phyloP scores from a whole-genome alignment of 2,329 filamentous ascomycete genomes.

The Talaromyces sp. region DNA sequence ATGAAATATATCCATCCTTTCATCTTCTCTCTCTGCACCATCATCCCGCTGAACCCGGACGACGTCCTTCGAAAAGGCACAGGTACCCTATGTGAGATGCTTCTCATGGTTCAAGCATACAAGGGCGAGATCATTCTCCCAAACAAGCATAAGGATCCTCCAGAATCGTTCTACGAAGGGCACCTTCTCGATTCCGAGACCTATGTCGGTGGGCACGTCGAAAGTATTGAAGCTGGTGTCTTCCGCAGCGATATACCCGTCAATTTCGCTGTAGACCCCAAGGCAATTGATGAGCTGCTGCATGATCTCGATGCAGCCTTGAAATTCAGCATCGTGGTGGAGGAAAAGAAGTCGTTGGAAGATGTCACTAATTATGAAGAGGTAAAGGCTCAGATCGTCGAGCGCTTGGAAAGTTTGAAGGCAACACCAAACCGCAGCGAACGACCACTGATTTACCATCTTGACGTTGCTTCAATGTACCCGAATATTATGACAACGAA shows the following conservation, averaged over 20 bases:
- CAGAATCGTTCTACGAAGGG: slow-evolving; percentile 93
- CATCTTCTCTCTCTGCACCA: slow-evolving; percentile 97
- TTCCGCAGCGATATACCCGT: slow-evolving; percentile 94
- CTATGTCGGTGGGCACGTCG: slow-evolving; percentile 96
- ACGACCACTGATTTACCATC: slow-evolving; percentile 87
- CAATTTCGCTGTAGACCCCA: slow-evolving; percentile 84
- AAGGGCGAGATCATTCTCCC: slow-evolving; percentile 85
- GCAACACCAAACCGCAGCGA: slow-evolving; percentile 79
- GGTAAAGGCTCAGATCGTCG: slow-evolving; percentile 74
- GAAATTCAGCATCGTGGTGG: slow-evolving; percentile 77
- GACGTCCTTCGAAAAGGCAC: slow-evolving; percentile 93
- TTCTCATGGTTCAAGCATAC: slow-evolving; percentile 98
- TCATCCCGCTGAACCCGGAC: slow-evolving; percentile 86
- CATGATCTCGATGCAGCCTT: slow-evolving; percentile 81
- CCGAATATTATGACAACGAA: slow-evolving; percentile 99
- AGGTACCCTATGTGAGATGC: slow-evolving; percentile 97
- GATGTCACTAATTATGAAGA: slow-evolving; percentile 78
- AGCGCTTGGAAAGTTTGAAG: slow-evolving; percentile 66
- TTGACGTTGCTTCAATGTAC: slow-evolving; percentile 99
- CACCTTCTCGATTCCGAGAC: slow-evolving; percentile 95
- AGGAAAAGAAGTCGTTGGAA: slow-evolving; percentile 75
- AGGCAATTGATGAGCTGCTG: slow-evolving; percentile 83
- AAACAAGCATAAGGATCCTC: slow-evolving; percentile 89
- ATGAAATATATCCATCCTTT: slow-evolving; percentile 99
- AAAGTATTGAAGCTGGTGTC: slow-evolving; percentile 97